Conservation (phyloP, 805 yeast species). For the Suhomyces tanzawaensis region DNA sequence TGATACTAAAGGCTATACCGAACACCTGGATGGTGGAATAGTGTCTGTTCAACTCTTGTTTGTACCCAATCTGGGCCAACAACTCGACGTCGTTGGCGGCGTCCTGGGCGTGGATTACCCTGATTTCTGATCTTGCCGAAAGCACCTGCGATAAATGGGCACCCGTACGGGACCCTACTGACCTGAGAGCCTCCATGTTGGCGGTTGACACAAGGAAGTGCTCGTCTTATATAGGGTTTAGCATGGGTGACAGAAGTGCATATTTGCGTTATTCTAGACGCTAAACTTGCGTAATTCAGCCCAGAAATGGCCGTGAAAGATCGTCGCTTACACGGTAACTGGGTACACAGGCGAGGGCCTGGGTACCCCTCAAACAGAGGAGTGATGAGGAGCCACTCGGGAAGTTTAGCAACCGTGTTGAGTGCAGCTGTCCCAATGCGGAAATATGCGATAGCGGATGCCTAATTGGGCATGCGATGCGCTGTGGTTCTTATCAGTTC, state of each 20-base stretch:
- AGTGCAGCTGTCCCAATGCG: too few relatives aligned
- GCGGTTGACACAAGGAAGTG: too few relatives aligned
- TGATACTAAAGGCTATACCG: conserved; percentile 69
- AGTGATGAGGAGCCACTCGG: too few relatives aligned
- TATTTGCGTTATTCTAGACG: too few relatives aligned
- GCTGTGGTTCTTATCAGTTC: neutral
- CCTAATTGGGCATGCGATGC: neutral
- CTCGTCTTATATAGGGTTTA: too few relatives aligned
- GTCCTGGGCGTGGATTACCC: conserved; percentile 5
- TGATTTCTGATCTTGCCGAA: conserved; percentile 5
- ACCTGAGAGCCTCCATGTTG: conserved; percentile 1
- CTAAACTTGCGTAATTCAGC: too few relatives aligned
- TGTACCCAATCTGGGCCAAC: conserved; percentile 62
- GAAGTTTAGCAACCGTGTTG: too few relatives aligned
- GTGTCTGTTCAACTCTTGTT: conserved; percentile 61
- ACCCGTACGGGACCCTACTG: conserved; percentile 2
- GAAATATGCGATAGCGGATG: neutral
- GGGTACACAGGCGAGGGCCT: too few relatives aligned
- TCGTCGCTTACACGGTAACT: too few relatives aligned
- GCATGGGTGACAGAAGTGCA: too few relatives aligned
- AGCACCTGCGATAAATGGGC: conserved; percentile 3
- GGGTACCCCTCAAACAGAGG: too few relatives aligned
- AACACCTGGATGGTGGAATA: conserved; percentile 63
- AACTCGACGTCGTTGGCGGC: conserved; percentile 26
- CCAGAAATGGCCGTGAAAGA: too few relatives aligned